A percentile compares a stretch with the other conserved stretches of the same genome.
phyloP scores from a whole-genome alignment of 1,284 basidiomycete genomes.

The Ceratobasidium sp. region DNA sequence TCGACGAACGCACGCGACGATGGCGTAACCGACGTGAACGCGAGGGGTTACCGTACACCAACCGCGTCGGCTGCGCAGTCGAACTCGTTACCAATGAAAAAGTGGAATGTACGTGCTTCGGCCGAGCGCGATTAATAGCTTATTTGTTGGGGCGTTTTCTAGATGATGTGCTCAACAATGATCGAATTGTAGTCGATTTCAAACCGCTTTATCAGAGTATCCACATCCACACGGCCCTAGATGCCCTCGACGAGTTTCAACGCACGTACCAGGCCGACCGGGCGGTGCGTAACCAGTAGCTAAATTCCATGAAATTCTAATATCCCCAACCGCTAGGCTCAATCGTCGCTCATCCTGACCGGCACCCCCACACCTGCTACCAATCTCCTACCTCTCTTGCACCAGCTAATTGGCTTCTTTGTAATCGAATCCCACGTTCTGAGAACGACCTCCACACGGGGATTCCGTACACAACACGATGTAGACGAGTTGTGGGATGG shows the following conservation, averaged over 20 bases:
- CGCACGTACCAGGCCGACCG: conserved; percentile 94
- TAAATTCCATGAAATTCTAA: conserved; percentile 18
- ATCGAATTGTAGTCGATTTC: conserved; percentile 89
- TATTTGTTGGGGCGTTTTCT: conserved; percentile 19
- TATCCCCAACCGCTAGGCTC: conserved; percentile 65
- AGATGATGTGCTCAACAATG: conserved; percentile 94
- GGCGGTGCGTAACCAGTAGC: conserved; percentile 61
- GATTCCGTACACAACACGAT: conserved; percentile 87
- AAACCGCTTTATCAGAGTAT: conserved; percentile 96
- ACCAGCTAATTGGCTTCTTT: conserved; percentile 99
- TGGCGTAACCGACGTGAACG: conserved; percentile 86
- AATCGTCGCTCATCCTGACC: conserved; percentile 95
- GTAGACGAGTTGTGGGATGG: conserved; percentile 97
- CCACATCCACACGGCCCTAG: conserved; percentile 93
- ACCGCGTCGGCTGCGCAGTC: conserved; percentile 91
- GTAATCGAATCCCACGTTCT: conserved; percentile 95
- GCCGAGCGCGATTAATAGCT: conserved; percentile 5
- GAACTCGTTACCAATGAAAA: conserved; percentile 94
- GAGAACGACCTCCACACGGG: conserved; percentile 69
- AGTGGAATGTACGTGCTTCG: conserved; percentile 76
- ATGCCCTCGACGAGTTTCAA: conserved; percentile 87
- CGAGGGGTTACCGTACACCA: conserved; percentile 73
- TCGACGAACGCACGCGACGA: conserved; percentile 82
- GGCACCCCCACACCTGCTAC: conserved; percentile 51
- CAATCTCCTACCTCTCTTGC: conserved; percentile 65